phyloP scores from a whole-genome alignment of 2,329 filamentous ascomycete genomes.

The Fusarium nisikadoi region DNA sequence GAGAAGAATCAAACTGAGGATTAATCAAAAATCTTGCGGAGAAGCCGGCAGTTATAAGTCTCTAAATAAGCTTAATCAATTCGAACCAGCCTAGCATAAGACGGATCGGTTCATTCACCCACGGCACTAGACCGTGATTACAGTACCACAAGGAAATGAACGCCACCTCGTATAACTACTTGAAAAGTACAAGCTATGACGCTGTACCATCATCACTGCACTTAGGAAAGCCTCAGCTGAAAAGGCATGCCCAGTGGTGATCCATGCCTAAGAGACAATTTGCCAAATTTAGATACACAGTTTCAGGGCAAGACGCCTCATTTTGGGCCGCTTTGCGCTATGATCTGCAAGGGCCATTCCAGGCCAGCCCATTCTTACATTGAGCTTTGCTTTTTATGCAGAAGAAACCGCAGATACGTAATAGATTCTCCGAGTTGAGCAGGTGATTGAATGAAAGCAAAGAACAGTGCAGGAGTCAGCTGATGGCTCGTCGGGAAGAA shows the following conservation, averaged over 20 bases:
- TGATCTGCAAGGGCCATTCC: conserved; percentile 11
- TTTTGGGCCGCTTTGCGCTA: conserved; percentile 1
- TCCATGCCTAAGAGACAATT: not conserved
- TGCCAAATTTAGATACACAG: conserved; percentile 6
- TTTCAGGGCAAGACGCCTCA: conserved; percentile 9
- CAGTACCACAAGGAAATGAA: not conserved
- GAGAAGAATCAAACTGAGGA: not conserved
- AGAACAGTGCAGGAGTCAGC: not conserved
- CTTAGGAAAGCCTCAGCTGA: not conserved
- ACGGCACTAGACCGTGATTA: not conserved
- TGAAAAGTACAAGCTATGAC: conserved; percentile 13
- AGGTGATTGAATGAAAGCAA: not conserved
- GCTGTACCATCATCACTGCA: not conserved
- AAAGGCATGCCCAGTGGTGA: not conserved
- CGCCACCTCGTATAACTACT: conserved; percentile 35
- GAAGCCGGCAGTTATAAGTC: not conserved
- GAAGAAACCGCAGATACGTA: not conserved
- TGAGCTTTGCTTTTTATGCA: not conserved
- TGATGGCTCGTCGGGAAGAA: not conserved
- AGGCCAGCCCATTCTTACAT: not conserved
- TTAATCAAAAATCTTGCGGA: not conserved
- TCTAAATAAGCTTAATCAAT: conserved; percentile 8
- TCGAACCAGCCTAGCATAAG: not conserved
- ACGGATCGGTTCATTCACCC: not conserved
- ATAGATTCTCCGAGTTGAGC: not conserved